Evolutionary conservation across 1,284 basidiomycete genomes (phyloP), one percentile per base, ranked within the genome.

Genomic region (Marasmius fiardii): DNA sequence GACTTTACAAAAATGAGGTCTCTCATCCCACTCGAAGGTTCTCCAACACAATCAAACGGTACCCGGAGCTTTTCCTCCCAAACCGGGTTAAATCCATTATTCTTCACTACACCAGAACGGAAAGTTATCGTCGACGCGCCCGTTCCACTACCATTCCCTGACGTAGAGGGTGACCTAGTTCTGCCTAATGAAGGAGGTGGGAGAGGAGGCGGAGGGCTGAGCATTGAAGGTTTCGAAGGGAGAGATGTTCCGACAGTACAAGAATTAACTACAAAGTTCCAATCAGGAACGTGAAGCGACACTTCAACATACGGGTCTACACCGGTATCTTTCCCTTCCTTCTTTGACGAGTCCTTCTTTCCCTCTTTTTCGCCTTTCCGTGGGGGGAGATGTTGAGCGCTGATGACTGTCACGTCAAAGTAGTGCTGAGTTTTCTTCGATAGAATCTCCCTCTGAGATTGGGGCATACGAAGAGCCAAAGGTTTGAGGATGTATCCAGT

Each of bases 401-500:
- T 98, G 60, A 99, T 89, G 64, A 98, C 77, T 2, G 82, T 87
- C 57, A 93, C 69, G 52, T 88, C 82, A 3, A 95, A 72, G 55
- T 74, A 72, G 64, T 89, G 86, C 43, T 77, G 78, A 0, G 82
- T 86, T 28, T 75, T 76, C 47, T 76, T 77, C 34, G 74, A 65
- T 2, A 89, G 69, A 1, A 81, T 68, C 33, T 88, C 82, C 63
- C 89, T 85, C 59, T 86, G 39, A 14, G 39, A 41, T 20, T 41
- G 81, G 51, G 83, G 80, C 34, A 75, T 71, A 11, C 93, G 81
- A 23, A 99, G 78, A 0, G 88, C 85, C 2, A 77, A 74, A 2
- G 96, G 97, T 69, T 98, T 98, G 47, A 98, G 80, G 2, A 98
- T 88, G 66, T 95, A 98, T 0, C 97, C 96, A 10, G 83, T 81